Percentiles rank a stretch among this genome's conserved stretches.
Evolutionary conservation across 192 early-diverging fungal genomes (phyloP).

Genomic region (Backusella tuberculispora): DNA sequence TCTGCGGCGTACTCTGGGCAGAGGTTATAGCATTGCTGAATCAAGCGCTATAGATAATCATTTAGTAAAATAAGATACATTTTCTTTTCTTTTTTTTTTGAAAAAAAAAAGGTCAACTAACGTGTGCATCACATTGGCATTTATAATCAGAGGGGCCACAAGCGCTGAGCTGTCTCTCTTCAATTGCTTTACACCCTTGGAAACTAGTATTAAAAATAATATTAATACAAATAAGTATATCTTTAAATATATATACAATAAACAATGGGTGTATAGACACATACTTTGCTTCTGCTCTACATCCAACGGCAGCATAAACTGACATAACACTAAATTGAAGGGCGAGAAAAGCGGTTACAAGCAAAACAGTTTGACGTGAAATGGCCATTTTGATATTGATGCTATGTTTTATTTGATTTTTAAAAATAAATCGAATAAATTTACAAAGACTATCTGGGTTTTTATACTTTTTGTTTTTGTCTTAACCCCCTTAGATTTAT

Average conservation of each 20-base stretch:
- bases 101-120: neutral
- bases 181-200: constrained; percentile 32
- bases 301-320: constrained; percentile 23
- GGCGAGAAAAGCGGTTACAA: neutral
- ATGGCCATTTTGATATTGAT: neutral
- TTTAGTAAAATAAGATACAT: neutral
- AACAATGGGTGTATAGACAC: neutral
- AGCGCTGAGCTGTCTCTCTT: constrained; percentile 15
- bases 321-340: constrained; percentile 11
- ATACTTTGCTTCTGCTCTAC: constrained; percentile 38
- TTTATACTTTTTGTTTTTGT: constrained; percentile 12
- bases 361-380: neutral
- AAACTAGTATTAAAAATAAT: constrained; percentile 24
- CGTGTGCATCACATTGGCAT: constrained; percentile 40
- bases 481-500: neutral
- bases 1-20: constrained; percentile 31
- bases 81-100: neutral
- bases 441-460: neutral
- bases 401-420: neutral
- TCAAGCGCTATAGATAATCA: neutral
- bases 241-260: neutral
- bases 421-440: neutral
- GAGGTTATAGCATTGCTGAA: constrained; percentile 36
- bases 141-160: constrained; percentile 34
- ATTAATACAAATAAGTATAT: neutral